A percentile compares a stretch with the other conserved stretches of the same genome.
Evolutionary conservation across 768 basidiomycete genomes (phyloP).

Genomic region (Polyporus arcularius): DNA sequence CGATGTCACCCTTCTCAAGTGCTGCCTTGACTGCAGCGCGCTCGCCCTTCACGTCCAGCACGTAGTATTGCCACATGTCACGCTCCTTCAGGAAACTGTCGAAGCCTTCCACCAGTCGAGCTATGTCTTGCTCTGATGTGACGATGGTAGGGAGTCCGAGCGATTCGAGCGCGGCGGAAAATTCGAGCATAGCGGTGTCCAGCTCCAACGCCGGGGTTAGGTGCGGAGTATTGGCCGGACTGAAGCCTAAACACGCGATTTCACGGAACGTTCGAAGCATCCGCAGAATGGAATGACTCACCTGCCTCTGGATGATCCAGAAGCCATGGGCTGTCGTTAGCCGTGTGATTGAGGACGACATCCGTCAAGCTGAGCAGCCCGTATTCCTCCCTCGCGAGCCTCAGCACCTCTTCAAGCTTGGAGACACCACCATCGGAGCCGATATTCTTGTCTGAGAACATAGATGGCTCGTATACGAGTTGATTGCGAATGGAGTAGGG

Average conservation of each 20-base stretch:
- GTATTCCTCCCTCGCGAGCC: conserved; percentile 77
- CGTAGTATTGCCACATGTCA: conserved; percentile 93
- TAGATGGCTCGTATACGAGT: conserved; percentile 72
- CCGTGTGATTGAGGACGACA: conserved; percentile 97
- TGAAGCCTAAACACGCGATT: conserved; percentile 62
- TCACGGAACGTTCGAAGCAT: not conserved
- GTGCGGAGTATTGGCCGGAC: conserved; percentile 89
- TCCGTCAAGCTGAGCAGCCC: conserved; percentile 91
- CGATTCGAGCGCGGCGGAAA: conserved; percentile 65
- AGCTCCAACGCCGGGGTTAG: conserved; percentile 90
- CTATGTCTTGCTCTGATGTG: conserved; percentile 66
- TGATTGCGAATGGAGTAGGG: conserved; percentile 96
- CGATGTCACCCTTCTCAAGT: conserved; percentile 46
- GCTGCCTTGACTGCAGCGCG: conserved; percentile 56
- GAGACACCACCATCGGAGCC: conserved; percentile 53
- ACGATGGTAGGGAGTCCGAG: conserved; percentile 75
- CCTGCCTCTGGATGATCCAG: conserved; percentile 95
- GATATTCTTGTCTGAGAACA: conserved; percentile 49
- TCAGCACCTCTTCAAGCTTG: conserved; percentile 64
- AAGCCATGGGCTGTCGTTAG: conserved; percentile 92
- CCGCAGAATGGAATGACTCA: conserved; percentile 32
- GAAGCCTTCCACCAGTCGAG: conserved; percentile 65
- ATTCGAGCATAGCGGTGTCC: conserved; percentile 81
- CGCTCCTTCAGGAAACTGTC: conserved; percentile 58
- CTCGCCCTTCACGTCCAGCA: conserved; percentile 73